Conservation (phyloP, 176 grass and related monocot genomes). For the Luzula sylvatica region DNA sequence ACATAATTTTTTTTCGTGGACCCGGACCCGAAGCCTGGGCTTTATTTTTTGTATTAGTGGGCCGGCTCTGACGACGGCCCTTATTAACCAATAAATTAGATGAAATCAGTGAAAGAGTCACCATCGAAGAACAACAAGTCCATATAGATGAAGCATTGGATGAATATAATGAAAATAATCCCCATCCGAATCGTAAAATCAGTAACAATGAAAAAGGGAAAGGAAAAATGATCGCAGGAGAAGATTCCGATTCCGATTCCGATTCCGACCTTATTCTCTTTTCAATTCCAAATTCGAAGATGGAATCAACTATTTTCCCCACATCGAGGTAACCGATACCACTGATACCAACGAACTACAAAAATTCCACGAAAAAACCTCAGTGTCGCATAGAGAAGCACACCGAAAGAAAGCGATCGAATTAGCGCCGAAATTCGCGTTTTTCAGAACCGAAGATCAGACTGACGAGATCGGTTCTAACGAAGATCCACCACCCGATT, state of each 20-base stretch:
- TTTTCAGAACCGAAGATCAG: constrained; percentile 64
- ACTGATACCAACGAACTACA: not conserved
- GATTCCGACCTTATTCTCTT: not conserved
- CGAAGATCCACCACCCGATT: constrained; percentile 30
- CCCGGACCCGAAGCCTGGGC: no score
- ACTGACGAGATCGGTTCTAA: constrained; percentile 30
- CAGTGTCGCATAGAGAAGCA: constrained; percentile 9
- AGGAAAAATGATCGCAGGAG: constrained; percentile 33
- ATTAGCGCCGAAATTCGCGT: constrained; percentile 77
- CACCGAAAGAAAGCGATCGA: constrained; percentile 46
- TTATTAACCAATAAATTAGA: not conserved
- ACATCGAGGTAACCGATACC: not conserved
- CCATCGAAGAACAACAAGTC: not conserved
- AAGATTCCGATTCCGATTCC: constrained; percentile 17
- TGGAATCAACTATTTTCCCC: not conserved
- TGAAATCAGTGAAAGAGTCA: not conserved
- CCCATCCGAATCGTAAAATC: not conserved
- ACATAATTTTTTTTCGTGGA: no score
- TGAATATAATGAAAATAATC: no score
- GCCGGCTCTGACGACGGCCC: no score
- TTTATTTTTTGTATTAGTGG: no score
- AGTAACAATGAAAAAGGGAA: constrained; percentile 43
- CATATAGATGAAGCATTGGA: no score
- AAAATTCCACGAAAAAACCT: not conserved
- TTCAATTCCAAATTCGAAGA: not conserved